phyloP scores from a whole-genome alignment of 306 rosid species.

The Citrullus colocynthis region DNA sequence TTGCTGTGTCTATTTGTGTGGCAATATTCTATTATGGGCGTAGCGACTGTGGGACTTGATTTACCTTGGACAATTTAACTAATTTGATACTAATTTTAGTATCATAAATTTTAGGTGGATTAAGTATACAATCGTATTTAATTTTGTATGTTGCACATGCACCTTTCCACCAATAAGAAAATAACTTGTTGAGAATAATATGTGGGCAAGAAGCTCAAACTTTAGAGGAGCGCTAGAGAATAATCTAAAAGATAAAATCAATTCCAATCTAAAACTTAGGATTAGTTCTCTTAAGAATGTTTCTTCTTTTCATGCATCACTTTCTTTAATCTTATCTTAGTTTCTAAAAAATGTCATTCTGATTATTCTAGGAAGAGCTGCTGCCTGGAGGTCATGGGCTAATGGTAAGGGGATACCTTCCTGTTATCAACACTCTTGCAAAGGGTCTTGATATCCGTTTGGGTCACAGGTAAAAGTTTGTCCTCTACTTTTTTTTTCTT shows the following conservation, averaged over 20 bases:
- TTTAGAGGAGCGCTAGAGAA: background rate
- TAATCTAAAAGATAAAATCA: background rate
- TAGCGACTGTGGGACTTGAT: background rate
- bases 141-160: background rate
- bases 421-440: constrained; percentile 86
- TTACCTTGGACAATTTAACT: background rate
- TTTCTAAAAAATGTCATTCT: background rate
- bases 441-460: constrained; percentile 90
- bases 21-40: background rate
- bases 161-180: background rate
- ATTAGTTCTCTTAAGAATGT: background rate
- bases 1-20: background rate
- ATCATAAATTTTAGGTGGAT: background rate
- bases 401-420: constrained; percentile 90
- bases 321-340: background rate
- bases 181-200: background rate
- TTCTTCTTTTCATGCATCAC: background rate
- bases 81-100: background rate
- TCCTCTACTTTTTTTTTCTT: background rate
- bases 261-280: background rate
- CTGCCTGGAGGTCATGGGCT: constrained; percentile 99
- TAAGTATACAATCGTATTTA: background rate
- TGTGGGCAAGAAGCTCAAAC: background rate
- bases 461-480: constrained; percentile 51
- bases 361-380: constrained; percentile 54